Conservation (phyloP, 441 rosid genomes). For the Pelargonium myrrhifolium region DNA sequence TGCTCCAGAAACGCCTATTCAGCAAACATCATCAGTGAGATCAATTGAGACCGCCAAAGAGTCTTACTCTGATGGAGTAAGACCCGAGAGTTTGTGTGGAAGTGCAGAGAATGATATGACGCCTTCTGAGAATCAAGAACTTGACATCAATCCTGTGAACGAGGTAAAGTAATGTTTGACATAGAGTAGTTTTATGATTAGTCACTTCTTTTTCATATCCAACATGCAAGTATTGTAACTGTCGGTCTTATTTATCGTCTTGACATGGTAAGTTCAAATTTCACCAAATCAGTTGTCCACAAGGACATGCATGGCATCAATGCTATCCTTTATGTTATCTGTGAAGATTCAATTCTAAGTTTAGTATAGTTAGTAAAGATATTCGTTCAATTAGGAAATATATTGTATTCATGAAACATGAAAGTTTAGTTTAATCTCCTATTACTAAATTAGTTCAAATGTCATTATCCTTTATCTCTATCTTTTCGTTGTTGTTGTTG, state of each 20-base stretch:
- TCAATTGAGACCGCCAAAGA: constrained; percentile 33
- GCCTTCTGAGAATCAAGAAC: constrained; percentile 29
- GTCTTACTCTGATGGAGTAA: constrained; percentile 21
- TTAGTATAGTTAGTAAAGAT: neutral
- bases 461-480: too few species aligned
- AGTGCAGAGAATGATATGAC: constrained; percentile 24
- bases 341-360: too few species aligned
- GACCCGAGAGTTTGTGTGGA: constrained; percentile 20
- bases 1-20: constrained; percentile 18
- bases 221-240: neutral
- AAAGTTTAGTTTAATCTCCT: too few species aligned
- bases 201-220: neutral
- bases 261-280: neutral
- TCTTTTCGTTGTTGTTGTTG: neutral
- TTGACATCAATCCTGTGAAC: constrained; percentile 33
- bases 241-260: too few species aligned
- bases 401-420: too few species aligned
- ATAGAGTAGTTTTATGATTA: neutral
- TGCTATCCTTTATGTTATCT: too few species aligned
- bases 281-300: too few species aligned
- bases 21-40: constrained; percentile 28
- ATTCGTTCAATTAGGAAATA: too few species aligned
- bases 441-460: neutral
- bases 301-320: too few species aligned
- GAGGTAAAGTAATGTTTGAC: constrained; percentile 33